Evolutionary conservation across 371 early-diverging fungal species (phyloP), one percentile per base, ranked within the genome.

Genomic region (Gilbertella persicaria): DNA sequence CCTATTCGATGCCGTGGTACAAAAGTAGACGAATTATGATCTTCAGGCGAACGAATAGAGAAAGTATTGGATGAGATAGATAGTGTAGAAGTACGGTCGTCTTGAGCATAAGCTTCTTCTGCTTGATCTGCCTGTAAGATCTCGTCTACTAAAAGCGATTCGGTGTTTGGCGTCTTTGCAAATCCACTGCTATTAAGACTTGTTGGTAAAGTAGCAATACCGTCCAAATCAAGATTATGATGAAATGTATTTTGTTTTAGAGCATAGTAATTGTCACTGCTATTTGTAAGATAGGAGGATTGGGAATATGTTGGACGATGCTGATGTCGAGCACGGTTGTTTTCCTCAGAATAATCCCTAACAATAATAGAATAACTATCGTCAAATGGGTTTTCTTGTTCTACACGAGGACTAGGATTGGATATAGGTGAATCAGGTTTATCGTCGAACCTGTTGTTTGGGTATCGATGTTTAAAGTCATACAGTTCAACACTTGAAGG

Each of bases 351-450:
- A 7, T 25, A 36, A 29, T 26, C 42, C 14, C 20, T 53, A 25
- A n/a, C n/a, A n/a, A 20, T 36, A 13, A 39, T 2, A 20, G 38
- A 59, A 47, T 63, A 52, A 0, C 50, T 52, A 36, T 73, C 73
- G 28, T 77, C 67, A 51, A 77, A 77, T 5, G 77, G 77, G 29
- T 76, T 62, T 1, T 61, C 62, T 24, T n/a, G 19, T 14, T 57
- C 58, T 24, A 57, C 36, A 50, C 60, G 62, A 20, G 69, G 65
- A 17, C 48, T 55, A 36, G 30, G 14, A 19, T 21, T 38, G 12
- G 33, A 33, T 33, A 10, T 2, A 9, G 33, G 28, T 8, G 48
- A 44, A 21, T 42, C 28, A 6, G 35, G 46, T 1, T 21, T n/a
- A n/a, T 42, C 52, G 13, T 23, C 36, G 12, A 9, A 37, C 10